phyloP scores from a whole-genome alignment of 2,329 filamentous ascomycete genomes.

The Trichoderma harzianum region DNA sequence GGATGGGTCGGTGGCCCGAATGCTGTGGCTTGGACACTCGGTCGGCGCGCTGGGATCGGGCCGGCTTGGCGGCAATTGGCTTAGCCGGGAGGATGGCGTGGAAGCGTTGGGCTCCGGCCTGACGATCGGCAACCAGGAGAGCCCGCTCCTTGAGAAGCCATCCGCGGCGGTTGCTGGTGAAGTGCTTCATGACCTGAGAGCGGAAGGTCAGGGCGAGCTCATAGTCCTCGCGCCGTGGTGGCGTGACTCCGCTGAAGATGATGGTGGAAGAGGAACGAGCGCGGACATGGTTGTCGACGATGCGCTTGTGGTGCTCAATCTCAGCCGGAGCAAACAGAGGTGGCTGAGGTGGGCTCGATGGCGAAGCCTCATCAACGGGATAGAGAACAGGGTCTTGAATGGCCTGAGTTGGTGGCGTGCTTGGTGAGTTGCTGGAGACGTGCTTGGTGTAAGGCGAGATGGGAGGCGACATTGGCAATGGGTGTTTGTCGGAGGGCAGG shows the following conservation, averaged over 20 bases:
- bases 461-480: conserved; percentile 53
- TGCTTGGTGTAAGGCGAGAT: conserved; percentile 49
- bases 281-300: conserved; percentile 50
- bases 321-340: conserved; percentile 49
- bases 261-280: conserved; percentile 40
- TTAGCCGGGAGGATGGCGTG: conserved; percentile 45
- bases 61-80: conserved; percentile 29
- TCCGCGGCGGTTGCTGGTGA: conserved; percentile 39
- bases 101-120: conserved; percentile 38
- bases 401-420: conserved; percentile 29
- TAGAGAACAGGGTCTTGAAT: conserved; percentile 58
- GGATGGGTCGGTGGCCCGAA: conserved; percentile 36
- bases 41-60: conserved; percentile 31
- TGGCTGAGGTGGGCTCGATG: conserved; percentile 41
- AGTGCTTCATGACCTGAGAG: conserved; percentile 50
- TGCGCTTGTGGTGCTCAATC: conserved; percentile 40
- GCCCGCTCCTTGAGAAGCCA: conserved; percentile 53
- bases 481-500: conserved; percentile 31
- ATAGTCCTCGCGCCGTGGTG: conserved; percentile 53
- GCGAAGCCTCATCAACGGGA: conserved; percentile 42
- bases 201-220: conserved; percentile 50
- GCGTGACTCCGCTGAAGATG: conserved; percentile 37
- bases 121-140: conserved; percentile 46
- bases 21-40: conserved; percentile 37
- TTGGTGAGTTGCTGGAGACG: conserved; percentile 31